phyloP scores from a whole-genome alignment of 140 eudicot genomes.

The Ambrosia hybrid region DNA sequence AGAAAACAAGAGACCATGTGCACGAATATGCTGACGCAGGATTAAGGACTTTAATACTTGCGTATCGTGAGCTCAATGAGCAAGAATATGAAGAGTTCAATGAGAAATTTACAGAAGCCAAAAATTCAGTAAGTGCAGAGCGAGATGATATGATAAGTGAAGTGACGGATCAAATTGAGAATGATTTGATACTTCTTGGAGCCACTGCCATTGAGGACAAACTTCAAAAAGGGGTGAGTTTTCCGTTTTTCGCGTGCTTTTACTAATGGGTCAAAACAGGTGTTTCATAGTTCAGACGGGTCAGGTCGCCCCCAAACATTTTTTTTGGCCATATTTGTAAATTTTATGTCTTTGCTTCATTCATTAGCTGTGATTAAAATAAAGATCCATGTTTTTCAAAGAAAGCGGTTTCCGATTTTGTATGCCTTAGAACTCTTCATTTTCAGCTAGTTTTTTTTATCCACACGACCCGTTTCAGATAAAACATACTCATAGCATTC shows the following conservation, averaged over 20 bases:
- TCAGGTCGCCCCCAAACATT: neutral
- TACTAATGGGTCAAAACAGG: conserved; percentile 4
- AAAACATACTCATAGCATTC: neutral
- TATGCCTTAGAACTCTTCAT: no score
- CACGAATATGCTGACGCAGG: no score
- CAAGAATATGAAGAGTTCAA: no score
- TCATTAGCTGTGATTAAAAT: neutral
- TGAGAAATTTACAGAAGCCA: no score
- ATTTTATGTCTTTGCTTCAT: no score
- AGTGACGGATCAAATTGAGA: conserved; percentile 38
- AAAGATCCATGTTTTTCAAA: neutral
- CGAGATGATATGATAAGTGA: no score
- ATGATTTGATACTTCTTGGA: conserved; percentile 87
- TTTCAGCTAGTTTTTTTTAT: neutral
- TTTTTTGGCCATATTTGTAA: neutral
- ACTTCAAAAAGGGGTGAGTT: conserved; percentile 88
- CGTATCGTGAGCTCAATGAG: no score
- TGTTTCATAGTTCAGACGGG: neutral
- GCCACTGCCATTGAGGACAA: conserved; percentile 99
- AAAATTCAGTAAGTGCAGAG: no score
- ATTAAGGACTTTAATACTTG: no score
- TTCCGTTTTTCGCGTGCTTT: neutral
- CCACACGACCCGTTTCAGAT: neutral
- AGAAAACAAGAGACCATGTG: conserved; percentile 53
- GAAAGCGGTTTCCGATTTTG: neutral